Conservation (phyloP, 208 protist genomes). For the Herpetomonas muscarum region DNA sequence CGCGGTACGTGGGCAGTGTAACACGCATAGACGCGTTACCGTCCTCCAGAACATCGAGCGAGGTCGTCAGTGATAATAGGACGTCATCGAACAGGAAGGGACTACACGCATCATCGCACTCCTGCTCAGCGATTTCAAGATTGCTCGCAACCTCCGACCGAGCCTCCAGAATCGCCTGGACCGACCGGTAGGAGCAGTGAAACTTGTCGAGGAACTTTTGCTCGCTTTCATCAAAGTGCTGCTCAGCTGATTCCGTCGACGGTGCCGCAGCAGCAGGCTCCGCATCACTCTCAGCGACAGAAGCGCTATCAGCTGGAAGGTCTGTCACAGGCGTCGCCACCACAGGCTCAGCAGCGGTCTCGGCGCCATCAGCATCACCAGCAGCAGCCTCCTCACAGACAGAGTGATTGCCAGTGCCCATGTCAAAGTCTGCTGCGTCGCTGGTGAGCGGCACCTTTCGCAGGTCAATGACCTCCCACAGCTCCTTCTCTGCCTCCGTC, state of each 20-base stretch:
- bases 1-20: slow-evolving; percentile 28
- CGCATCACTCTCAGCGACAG: not conserved
- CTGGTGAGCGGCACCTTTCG: slow-evolving; percentile 1
- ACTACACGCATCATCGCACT: slow-evolving; percentile 36
- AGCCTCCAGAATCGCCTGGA: slow-evolving; percentile 25
- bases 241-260: no score
- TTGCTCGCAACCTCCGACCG: slow-evolving; percentile 57
- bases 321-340: no score
- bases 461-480: slow-evolving; percentile 34
- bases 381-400: no score
- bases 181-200: slow-evolving; percentile 23
- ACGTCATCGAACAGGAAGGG: slow-evolving; percentile 56
- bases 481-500: slow-evolving; percentile 25
- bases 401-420: no score
- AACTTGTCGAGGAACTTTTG: slow-evolving; percentile 22
- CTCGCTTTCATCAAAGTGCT: not conserved
- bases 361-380: no score
- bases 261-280: no score
- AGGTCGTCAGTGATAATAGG: slow-evolving; percentile 36
- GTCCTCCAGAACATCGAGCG: slow-evolving; percentile 56
- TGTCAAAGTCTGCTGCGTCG: not conserved
- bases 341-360: no score
- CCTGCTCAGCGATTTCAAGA: slow-evolving; percentile 33
- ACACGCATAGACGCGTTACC: slow-evolving; percentile 41
- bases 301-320: no score